phyloP scores from a whole-genome alignment of 768 basidiomycete species.

The Podaxis sp. region DNA sequence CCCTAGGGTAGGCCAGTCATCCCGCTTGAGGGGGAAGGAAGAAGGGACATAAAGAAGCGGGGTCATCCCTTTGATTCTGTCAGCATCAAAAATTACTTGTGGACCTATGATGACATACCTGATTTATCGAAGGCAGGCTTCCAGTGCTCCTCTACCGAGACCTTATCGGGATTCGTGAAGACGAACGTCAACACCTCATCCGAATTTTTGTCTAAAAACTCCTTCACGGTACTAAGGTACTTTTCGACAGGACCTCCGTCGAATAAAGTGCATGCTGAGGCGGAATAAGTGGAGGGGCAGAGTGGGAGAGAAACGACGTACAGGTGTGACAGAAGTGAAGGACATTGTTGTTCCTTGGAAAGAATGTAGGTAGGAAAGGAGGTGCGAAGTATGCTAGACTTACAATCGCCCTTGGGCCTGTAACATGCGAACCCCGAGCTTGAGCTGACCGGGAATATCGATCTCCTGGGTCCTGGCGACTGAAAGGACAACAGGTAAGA shows the following conservation, averaged over 20 bases:
- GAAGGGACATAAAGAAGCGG: constrained; percentile 48
- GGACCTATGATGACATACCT: constrained; percentile 26
- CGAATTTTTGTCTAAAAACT: constrained; percentile 53
- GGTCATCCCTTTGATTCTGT: constrained; percentile 25
- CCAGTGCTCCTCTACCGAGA: constrained; percentile 42
- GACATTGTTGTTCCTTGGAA: constrained; percentile 26
- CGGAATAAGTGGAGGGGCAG: background rate
- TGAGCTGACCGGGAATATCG: constrained; percentile 40
- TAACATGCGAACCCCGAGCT: constrained; percentile 43
- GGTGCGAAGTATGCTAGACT: constrained; percentile 1
- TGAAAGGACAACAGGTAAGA: constrained; percentile 10
- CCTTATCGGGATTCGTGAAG: constrained; percentile 60
- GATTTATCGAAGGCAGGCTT: constrained; percentile 46
- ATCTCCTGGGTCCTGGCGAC: constrained; percentile 46
- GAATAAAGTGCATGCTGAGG: constrained; percentile 32
- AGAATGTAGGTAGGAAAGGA: background rate
- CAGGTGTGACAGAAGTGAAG: constrained; percentile 66
- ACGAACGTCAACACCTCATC: constrained; percentile 62
- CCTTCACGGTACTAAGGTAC: constrained; percentile 48
- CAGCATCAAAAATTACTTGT: background rate
- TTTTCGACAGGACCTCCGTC: constrained; percentile 45
- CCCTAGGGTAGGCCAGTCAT: constrained; percentile 60
- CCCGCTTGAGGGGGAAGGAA: constrained; percentile 32
- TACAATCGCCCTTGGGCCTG: constrained; percentile 51
- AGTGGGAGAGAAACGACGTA: constrained; percentile 24